Percentiles rank a stretch among this genome's conserved stretches.
phyloP scores from a whole-genome alignment of 192 early-diverging fungal species.

The Paraglomus occultum region DNA sequence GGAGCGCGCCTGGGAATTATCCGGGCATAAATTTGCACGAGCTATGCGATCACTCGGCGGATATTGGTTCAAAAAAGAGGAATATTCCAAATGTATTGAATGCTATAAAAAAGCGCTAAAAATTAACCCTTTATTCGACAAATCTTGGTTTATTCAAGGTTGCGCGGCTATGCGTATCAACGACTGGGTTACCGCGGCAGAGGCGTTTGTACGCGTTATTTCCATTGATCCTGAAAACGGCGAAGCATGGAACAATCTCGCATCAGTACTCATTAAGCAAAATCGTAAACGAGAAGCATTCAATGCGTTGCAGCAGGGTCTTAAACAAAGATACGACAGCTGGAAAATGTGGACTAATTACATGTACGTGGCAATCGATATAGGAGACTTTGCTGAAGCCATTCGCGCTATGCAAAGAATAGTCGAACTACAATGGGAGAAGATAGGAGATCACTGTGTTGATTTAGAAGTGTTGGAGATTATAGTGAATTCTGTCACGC shows the following conservation, averaged over 20 bases:
- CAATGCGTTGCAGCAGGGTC: constrained; percentile 77
- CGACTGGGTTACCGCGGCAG: constrained; percentile 71
- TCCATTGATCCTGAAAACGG: constrained; percentile 75
- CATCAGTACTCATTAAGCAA: constrained; percentile 73
- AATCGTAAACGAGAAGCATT: constrained; percentile 77
- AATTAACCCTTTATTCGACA: constrained; percentile 94
- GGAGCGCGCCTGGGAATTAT: constrained; percentile 88
- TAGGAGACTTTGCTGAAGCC: constrained; percentile 78
- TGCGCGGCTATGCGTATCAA: constrained; percentile 84
- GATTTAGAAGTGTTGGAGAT: constrained; percentile 79
- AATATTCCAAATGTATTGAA: constrained; percentile 65
- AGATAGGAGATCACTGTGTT: constrained; percentile 64
- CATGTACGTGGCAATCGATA: constrained; percentile 71
- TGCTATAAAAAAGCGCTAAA: constrained; percentile 79
- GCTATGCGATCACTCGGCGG: constrained; percentile 95
- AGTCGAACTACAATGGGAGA: constrained; percentile 73
- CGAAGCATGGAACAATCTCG: constrained; percentile 98
- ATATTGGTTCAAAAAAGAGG: constrained; percentile 65
- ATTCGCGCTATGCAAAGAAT: constrained; percentile 83
- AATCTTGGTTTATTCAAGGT: constrained; percentile 95
- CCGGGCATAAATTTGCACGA: constrained; percentile 75
- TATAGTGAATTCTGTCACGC: constrained; percentile 66
- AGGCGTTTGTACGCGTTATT: constrained; percentile 76
- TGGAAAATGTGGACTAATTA: constrained; percentile 96
- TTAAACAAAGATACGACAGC: constrained; percentile 74